Evolutionary conservation across 2,329 filamentous ascomycete species (phyloP).

Genomic region (Simplicillium aogashimaense): DNA sequence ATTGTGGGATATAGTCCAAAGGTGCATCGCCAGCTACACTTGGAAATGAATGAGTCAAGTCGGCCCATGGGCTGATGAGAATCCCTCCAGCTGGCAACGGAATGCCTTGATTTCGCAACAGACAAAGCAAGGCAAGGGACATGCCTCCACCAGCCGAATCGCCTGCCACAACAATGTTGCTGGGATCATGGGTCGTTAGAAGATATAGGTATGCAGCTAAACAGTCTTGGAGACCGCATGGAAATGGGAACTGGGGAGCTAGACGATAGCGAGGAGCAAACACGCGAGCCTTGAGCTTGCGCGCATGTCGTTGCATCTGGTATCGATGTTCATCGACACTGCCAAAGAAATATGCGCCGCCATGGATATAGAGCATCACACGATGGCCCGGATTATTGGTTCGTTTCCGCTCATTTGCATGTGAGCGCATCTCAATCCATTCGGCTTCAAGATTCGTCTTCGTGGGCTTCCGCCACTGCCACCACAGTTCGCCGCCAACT

Average conservation of each 20-base stretch:
- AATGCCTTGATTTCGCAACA: constrained; percentile 70
- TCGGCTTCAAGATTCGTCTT: constrained; percentile 61
- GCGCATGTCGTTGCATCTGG: constrained; percentile 90
- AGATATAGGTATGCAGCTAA: constrained; percentile 80
- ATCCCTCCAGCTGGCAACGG: constrained; percentile 84
- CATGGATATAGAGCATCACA: constrained; percentile 90
- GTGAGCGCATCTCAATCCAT: constrained; percentile 91
- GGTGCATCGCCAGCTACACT: constrained; percentile 66
- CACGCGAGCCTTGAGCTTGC: constrained; percentile 84
- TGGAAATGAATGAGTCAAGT: constrained; percentile 90
- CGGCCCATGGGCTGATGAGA: constrained; percentile 90
- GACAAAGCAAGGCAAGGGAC: constrained; percentile 70
- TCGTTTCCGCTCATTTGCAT: constrained; percentile 58
- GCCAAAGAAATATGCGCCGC: constrained; percentile 91
- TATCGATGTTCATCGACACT: constrained; percentile 96
- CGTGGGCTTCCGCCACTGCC: constrained; percentile 72
- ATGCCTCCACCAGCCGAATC: constrained; percentile 93
- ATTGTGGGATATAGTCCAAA: constrained; percentile 78
- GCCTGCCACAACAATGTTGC: constrained; percentile 76
- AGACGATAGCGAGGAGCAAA: constrained; percentile 82
- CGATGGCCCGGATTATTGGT: constrained; percentile 51
- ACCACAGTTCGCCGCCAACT: constrained; percentile 78
- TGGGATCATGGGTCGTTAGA: constrained; percentile 64
- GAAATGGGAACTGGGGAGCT: constrained; percentile 90
- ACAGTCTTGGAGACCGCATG: constrained; percentile 84